phyloP scores from a whole-genome alignment of 495 filamentous ascomycete species.

The Podospora conica region DNA sequence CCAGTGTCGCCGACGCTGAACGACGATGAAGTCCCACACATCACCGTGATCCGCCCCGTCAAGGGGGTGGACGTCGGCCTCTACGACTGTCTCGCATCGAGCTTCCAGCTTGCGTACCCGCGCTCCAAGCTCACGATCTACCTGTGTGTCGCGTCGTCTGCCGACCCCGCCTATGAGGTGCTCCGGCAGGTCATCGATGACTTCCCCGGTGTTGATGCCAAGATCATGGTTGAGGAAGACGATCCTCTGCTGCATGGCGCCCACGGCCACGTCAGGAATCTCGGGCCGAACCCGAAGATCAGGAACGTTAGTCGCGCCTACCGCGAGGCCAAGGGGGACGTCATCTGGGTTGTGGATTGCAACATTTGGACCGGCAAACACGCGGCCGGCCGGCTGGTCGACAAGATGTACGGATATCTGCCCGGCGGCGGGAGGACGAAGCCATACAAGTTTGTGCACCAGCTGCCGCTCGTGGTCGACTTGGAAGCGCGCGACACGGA shows the following conservation, averaged over 20 bases:
- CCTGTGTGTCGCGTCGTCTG: slow-evolving; percentile 72
- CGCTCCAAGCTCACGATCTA: slow-evolving; percentile 68
- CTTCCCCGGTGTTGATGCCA: slow-evolving; percentile 67
- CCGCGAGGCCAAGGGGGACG: slow-evolving; percentile 84
- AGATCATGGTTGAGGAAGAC: slow-evolving; percentile 78
- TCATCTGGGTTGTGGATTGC: slow-evolving; percentile 94
- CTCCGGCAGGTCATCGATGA: slow-evolving; percentile 64
- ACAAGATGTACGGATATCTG: slow-evolving; percentile 66
- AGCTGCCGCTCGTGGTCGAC: slow-evolving; percentile 82
- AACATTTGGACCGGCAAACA: slow-evolving; percentile 87
- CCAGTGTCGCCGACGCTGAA: slow-evolving; percentile 41
- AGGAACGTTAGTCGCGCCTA: slow-evolving; percentile 94
- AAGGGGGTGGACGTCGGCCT: slow-evolving; percentile 88
- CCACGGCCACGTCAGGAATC: slow-evolving; percentile 45
- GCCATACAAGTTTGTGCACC: slow-evolving; percentile 93
- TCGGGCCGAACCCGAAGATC: slow-evolving; percentile 98
- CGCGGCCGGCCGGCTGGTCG: slow-evolving; percentile 79
- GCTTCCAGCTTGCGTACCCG: slow-evolving; percentile 80
- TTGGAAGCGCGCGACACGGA: slow-evolving; percentile 39
- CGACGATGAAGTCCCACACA: slow-evolving; percentile 57
- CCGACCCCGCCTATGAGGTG: slow-evolving; percentile 72
- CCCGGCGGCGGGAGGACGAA: slow-evolving; percentile 34
- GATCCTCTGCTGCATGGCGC: slow-evolving; percentile 63
- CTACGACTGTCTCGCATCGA: slow-evolving; percentile 88
- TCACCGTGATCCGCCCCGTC: slow-evolving; percentile 88